Conservation (phyloP, 352 stramenopile genomes). For the Phytophthora hybrid region DNA sequence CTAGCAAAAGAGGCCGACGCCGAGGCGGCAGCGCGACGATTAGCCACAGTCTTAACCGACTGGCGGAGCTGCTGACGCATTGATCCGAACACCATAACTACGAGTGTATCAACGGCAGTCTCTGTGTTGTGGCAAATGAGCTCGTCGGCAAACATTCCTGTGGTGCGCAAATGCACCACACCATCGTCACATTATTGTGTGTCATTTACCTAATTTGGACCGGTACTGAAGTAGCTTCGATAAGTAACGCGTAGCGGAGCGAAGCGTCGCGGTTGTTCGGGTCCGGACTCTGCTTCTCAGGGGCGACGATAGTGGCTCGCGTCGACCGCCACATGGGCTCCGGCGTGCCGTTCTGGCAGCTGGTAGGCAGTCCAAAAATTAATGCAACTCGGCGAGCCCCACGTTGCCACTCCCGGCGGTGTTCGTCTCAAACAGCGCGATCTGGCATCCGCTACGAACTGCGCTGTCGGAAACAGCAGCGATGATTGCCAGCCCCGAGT, state of each 20-base stretch:
- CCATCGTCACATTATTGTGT: not conserved
- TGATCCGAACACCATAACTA: slow-evolving; percentile 39
- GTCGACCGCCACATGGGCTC: slow-evolving; percentile 8
- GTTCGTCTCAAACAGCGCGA: not conserved
- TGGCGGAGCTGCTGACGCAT: slow-evolving; percentile 40
- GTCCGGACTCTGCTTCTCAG: slow-evolving; percentile 18
- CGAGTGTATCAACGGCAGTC: not conserved
- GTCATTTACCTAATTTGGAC: not conserved
- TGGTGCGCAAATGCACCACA: slow-evolving; percentile 24
- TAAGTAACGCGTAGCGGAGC: not conserved
- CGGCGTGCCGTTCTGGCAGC: slow-evolving; percentile 20
- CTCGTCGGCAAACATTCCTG: slow-evolving; percentile 20
- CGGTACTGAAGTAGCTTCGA: not conserved
- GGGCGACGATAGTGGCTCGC: slow-evolving; percentile 24
- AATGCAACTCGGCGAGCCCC: not conserved
- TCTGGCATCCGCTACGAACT: not conserved
- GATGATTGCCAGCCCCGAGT: not conserved
- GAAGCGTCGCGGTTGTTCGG: not conserved
- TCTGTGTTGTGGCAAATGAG: slow-evolving; percentile 12
- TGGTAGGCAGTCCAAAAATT: slow-evolving; percentile 36
- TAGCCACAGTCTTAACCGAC: slow-evolving; percentile 14
- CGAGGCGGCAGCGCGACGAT: slow-evolving; percentile 15
- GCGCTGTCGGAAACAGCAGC: not conserved
- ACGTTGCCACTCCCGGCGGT: not conserved
- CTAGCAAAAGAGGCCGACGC: slow-evolving; percentile 10